A percentile compares a stretch with the other conserved stretches of the same genome.
Conservation (phyloP, 1,139 yeast genomes). For the Wickerhamomyces sp. region DNA sequence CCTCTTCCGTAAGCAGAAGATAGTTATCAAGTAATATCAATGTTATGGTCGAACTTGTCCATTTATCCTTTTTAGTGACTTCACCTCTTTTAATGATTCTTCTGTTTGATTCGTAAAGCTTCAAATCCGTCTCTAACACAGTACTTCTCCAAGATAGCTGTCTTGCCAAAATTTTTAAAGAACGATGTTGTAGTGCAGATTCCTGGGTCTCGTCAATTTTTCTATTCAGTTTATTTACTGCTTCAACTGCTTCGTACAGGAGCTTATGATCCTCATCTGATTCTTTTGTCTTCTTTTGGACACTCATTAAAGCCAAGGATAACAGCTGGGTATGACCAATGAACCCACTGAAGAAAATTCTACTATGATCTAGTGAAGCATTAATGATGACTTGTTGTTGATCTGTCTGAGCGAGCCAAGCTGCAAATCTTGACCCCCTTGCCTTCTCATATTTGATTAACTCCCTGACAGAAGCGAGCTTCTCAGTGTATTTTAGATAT, state of each 20-base stretch:
- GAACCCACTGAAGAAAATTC: slow-evolving; percentile 68
- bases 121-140: slow-evolving; percentile 35
- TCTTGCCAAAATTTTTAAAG: slow-evolving; percentile 40
- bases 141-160: slow-evolving; percentile 46
- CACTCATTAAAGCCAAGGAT: slow-evolving; percentile 61
- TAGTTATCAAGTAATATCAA: slow-evolving; percentile 69
- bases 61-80: slow-evolving; percentile 54
- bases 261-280: slow-evolving; percentile 52
- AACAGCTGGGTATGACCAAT: slow-evolving; percentile 70
- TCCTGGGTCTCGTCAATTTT: slow-evolving; percentile 51
- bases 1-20: slow-evolving; percentile 56
- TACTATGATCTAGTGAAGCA: slow-evolving; percentile 48
- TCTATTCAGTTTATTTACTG: slow-evolving; percentile 39
- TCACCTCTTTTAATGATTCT: slow-evolving; percentile 57
- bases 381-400: slow-evolving; percentile 35
- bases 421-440: slow-evolving; percentile 42
- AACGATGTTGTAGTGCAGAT: slow-evolving; percentile 49
- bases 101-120: slow-evolving; percentile 52
- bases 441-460: slow-evolving; percentile 49
- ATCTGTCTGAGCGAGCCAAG: slow-evolving; percentile 44
- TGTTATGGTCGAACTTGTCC: slow-evolving; percentile 42
- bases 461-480: slow-evolving; percentile 45
- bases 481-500: slow-evolving; percentile 56
- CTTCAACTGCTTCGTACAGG: slow-evolving; percentile 50
- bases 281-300: slow-evolving; percentile 45